Base-by-base conservation (phyloP, 352 stramenopile genomes). In the Aphanomyces cochlioides region DNA sequence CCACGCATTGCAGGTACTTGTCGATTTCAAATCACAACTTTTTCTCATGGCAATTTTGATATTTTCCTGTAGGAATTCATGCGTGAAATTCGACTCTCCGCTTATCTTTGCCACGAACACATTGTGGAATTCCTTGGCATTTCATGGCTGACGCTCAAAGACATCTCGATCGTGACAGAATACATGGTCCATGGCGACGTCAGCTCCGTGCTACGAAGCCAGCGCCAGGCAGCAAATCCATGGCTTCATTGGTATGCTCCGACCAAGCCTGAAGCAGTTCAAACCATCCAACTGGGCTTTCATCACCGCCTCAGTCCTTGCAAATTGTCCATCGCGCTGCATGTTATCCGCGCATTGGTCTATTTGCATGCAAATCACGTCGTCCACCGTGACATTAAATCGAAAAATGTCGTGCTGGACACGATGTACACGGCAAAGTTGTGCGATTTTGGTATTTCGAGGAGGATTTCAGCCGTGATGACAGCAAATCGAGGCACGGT, bases 171-270 rank as follows among this genome's bases (percentile, higher is more conserved):
- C 0, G 81, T 93, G 67, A 91, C 83, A 0, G 86, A 93, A 75
- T 93, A 92, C 76, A 92, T 93, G 86, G 71, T 72, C 65, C 87
- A 85, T 72, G 86, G 86, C 13, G 86, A 93, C 41, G 69, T 93
- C 54, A 73, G 89, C 8, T 82, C 83, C 0, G 82, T 88, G 65
- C 74, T 89, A 12, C 79, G 63, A 0, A 41, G 28, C 40, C 63
- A 48, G 40, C 38, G 38, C 5, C 15, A 15, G 17, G 21, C 10
- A 17, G n/a, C n/a, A n/a, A 40, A 47, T 34, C 57, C 47, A 34
- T 47, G 13, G 37, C 57, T 63, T 61, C 8, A 19, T n/a, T 19
- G 36, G 36, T 48, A 65, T 65, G 57, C 34, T 28, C 10, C 21
- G 4, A 7, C 7, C n/a, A 34, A 10, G 10, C 21, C 19, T 37